Base-by-base conservation (phyloP, 495 filamentous ascomycete genomes). In the Neurospora sp. region DNA sequence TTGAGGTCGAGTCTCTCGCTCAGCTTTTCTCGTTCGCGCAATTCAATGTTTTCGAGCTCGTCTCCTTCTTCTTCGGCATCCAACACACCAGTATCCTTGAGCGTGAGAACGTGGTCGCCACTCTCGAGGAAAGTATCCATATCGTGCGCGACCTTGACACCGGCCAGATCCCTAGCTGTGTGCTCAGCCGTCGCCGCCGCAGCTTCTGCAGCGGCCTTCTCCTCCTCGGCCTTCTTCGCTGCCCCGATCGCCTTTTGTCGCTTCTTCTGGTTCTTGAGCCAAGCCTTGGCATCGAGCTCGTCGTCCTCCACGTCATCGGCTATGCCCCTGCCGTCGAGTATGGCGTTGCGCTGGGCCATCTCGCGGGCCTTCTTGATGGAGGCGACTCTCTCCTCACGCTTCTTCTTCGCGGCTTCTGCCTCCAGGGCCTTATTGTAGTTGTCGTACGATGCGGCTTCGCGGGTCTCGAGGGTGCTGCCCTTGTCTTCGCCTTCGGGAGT, bases 321-420 rank as follows among this genome's bases (percentile, higher is more conserved):
- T 14, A 99, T 81, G 0, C 94, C 92, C 74, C 91, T 88, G 45
- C 96, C 96, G 77, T 94, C 87, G 3, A 98, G 84, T 68, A 90
- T 88, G 37, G 89, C 82, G 78, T 90, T 89, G 68, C 93, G 87
- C 78, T 91, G 90, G 22, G 92, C 93, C 65, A 88, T 85, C 80
- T 98, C 95, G 72, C 93, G 91, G 68, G 92, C 94, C 81, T 91
- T 96, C 83, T 94, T 95, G 77, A 98, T 91, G 6, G 91, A 91
- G 10, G 89, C 89, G 47, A 88, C 88, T 76, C 90, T 90, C 76
- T 91, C 91, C 70, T 95, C 91, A 72, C 93, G 93, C 77, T 87
- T 89, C 74, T 83, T 86, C 82, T 94, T 96, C 39, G 92, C 88
- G n/a, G 77, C 79, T 74, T 86, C 84, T 38, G 82, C 86, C 35